Percentiles rank a stretch among this genome's conserved stretches.
These are phyloP conservation scores for Shiraia bambusicola DNA, from an alignment of 2,329 filamentous ascomycete genomes.

Conservation along the genomic window DNA sequence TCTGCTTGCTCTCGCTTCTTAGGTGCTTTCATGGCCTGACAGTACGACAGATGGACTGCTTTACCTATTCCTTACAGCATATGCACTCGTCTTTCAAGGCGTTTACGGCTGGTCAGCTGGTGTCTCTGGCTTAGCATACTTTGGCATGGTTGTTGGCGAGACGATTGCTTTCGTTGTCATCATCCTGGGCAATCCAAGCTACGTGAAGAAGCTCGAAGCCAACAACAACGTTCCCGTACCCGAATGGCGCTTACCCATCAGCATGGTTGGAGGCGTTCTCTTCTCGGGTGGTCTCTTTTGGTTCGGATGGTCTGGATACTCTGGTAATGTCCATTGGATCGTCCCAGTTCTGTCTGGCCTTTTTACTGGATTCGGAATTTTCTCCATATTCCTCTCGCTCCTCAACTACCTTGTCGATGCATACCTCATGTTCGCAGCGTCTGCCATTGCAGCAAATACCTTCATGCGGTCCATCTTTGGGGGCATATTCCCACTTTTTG, in stretches of 20 bases:
- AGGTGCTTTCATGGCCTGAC: slow-evolving; percentile 2
- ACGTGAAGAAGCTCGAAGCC: slow-evolving; percentile 53
- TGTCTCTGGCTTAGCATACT: slow-evolving; percentile 75
- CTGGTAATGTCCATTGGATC: slow-evolving; percentile 45
- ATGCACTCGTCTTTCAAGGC: slow-evolving; percentile 74
- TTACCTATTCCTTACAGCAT: slow-evolving; percentile 80
- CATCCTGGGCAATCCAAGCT: slow-evolving; percentile 64
- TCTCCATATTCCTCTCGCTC: slow-evolving; percentile 59
- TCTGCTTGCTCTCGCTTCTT: background rate
- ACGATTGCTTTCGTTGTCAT: slow-evolving; percentile 67
- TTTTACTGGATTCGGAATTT: slow-evolving; percentile 59
- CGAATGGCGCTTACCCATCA: slow-evolving; percentile 59
- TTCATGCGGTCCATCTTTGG: slow-evolving; percentile 55
- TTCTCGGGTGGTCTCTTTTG: slow-evolving; percentile 44
- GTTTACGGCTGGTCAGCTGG: slow-evolving; percentile 72
- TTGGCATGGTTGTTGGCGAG: slow-evolving; percentile 78
- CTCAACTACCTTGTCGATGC: slow-evolving; percentile 63
- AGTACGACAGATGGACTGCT: slow-evolving; percentile 67
- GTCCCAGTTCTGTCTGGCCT: slow-evolving; percentile 49
- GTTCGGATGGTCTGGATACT: slow-evolving; percentile 49
- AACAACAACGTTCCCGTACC: slow-evolving; percentile 56
- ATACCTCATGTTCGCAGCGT: slow-evolving; percentile 58
- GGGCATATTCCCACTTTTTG: slow-evolving; percentile 57
- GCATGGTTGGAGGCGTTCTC: slow-evolving; percentile 54
- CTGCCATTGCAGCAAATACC: slow-evolving; percentile 58